phyloP scores from a whole-genome alignment of 2,329 filamentous ascomycete species.

The Xenosphaeropsis pyriputrescens region DNA sequence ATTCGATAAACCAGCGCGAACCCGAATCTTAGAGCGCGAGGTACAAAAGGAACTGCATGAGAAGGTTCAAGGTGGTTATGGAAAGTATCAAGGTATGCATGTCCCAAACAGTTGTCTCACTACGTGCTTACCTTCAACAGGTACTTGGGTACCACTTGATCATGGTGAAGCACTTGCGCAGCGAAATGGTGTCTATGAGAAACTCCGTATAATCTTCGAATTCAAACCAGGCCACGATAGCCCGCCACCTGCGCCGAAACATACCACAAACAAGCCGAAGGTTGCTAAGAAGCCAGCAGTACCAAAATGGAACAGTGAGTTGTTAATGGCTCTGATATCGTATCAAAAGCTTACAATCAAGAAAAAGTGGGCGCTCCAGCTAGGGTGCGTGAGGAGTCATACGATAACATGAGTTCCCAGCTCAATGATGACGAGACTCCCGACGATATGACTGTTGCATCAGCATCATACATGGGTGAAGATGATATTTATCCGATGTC shows the following conservation, averaged over 20 bases:
- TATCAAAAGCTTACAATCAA: slow-evolving; percentile 12
- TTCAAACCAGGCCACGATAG: slow-evolving; percentile 73
- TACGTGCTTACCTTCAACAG: slow-evolving; percentile 25
- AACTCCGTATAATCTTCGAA: slow-evolving; percentile 78
- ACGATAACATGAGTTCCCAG: slow-evolving; percentile 45
- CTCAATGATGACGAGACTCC: slow-evolving; percentile 65
- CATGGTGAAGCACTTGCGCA: slow-evolving; percentile 70
- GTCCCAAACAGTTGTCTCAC: slow-evolving; percentile 4
- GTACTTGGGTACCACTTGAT: slow-evolving; percentile 88
- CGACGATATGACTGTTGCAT: slow-evolving; percentile 70
- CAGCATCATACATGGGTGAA: slow-evolving; percentile 73
- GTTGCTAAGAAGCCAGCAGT: slow-evolving; percentile 51
- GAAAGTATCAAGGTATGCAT: slow-evolving; percentile 78
- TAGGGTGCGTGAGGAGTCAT: slow-evolving; percentile 40
- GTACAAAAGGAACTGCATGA: slow-evolving; percentile 94
- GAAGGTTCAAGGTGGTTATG: slow-evolving; percentile 96
- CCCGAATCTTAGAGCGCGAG: slow-evolving; percentile 87
- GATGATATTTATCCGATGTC: slow-evolving; percentile 63
- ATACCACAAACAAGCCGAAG: slow-evolving; percentile 78
- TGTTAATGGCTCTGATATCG: slow-evolving; percentile 5
- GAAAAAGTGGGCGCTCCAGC: slow-evolving; percentile 23
- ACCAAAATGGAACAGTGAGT: slow-evolving; percentile 40
- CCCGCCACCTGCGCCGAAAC: slow-evolving; percentile 86
- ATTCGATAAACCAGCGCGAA: slow-evolving; percentile 92
- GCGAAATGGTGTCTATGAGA: slow-evolving; percentile 75